These are phyloP conservation scores for Trichoderma polysporum DNA, from an alignment of 2,329 filamentous ascomycete genomes.

Conservation along the genomic window DNA sequence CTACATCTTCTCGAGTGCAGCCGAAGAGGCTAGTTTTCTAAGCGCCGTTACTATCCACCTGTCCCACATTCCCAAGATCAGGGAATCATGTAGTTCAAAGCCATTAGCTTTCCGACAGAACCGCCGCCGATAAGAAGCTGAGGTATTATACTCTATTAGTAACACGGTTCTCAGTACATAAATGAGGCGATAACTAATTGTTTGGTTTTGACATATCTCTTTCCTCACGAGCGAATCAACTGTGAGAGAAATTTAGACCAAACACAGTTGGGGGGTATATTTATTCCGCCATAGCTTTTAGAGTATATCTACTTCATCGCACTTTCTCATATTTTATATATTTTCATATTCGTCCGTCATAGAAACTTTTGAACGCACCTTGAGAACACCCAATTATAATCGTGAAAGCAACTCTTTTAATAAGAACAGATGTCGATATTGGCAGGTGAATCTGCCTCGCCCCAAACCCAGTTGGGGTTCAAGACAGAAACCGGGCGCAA, in stretches of 20 bases:
- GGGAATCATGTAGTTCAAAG: background rate
- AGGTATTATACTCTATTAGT: no score
- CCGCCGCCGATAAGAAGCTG: no score
- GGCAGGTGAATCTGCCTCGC: constrained; percentile 22
- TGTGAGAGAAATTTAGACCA: no score
- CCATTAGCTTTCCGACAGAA: background rate
- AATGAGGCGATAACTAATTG: background rate
- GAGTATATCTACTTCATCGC: no score
- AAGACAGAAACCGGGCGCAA: constrained; percentile 22
- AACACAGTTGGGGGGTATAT: no score
- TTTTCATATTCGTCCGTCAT: background rate
- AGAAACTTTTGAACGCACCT: background rate
- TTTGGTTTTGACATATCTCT: no score
- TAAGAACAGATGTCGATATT: constrained; percentile 24
- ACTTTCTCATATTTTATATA: background rate
- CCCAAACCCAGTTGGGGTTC: constrained; percentile 24
- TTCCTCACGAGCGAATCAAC: no score
- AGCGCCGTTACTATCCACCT: background rate
- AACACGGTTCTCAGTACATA: no score
- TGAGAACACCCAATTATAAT: background rate
- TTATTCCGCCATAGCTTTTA: background rate
- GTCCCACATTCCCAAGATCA: background rate
- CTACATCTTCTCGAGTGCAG: background rate
- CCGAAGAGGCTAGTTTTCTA: constrained; percentile 1
- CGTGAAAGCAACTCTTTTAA: background rate